A percentile compares a stretch with the other conserved stretches of the same genome.
Conservation (phyloP, 139 green algal genomes). For the Haematococcus sp. region DNA sequence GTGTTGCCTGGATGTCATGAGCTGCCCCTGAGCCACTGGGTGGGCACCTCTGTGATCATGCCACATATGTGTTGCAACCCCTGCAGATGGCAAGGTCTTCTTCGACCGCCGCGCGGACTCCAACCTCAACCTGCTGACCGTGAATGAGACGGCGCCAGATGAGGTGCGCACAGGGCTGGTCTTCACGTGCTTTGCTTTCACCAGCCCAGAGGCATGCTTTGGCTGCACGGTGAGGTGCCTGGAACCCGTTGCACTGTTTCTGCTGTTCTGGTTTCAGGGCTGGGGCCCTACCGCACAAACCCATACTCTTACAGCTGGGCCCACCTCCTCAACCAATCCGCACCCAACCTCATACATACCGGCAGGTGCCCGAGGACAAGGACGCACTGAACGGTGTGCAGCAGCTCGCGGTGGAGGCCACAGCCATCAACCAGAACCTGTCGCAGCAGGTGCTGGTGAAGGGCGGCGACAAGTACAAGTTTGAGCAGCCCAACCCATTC, state of each 20-base stretch:
- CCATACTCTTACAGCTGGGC: no score
- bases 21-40: no score
- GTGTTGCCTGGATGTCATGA: no score
- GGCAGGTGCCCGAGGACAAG: constrained; percentile 67
- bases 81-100: constrained; percentile 65
- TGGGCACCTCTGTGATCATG: no score
- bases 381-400: constrained; percentile 92
- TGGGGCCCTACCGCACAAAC: no score
- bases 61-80: no score
- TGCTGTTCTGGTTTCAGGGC: background rate
- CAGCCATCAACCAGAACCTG: constrained; percentile 91
- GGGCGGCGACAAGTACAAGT: constrained; percentile 45
- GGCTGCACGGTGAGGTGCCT: no score
- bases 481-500: constrained; percentile 79
- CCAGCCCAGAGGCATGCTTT: no score
- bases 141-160: constrained; percentile 73
- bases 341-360: background rate
- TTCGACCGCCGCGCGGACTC: constrained; percentile 86
- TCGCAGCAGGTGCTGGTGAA: constrained; percentile 79
- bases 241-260: no score
- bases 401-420: constrained; percentile 88
- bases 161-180: constrained; percentile 10
- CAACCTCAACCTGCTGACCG: constrained; percentile 86
- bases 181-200: background rate
- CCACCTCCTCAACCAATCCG: constrained; percentile 20